phyloP scores from a whole-genome alignment of 345 rosid species.

The Streptanthus diversifolius region DNA sequence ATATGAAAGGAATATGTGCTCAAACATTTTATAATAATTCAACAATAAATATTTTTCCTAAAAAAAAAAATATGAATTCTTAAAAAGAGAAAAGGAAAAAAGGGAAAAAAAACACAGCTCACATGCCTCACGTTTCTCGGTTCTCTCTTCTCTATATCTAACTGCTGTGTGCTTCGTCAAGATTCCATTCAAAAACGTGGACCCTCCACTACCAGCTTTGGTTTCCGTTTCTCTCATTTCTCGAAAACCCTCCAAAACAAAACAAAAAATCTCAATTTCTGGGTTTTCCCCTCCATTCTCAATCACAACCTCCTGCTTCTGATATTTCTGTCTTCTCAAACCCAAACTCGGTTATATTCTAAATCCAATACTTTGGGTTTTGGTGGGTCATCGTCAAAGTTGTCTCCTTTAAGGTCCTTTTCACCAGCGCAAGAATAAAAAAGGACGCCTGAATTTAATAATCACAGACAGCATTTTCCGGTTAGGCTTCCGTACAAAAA shows the following conservation, averaged over 20 bases:
- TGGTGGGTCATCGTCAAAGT: constrained; percentile 31
- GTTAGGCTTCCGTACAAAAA: neutral
- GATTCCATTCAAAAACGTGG: constrained; percentile 30
- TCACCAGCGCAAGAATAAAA: neutral
- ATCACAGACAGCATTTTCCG: neutral
- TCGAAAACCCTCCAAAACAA: neutral
- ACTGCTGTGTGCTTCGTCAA: constrained; percentile 6
- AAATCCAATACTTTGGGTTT: neutral
- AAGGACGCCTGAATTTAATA: neutral
- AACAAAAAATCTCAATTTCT: neutral
- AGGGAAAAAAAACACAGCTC: neutral
- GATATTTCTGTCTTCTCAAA: neutral
- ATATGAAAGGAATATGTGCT: constrained; percentile 3
- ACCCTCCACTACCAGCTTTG: constrained; percentile 22
- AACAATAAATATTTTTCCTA: no score
- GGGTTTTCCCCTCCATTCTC: neutral
- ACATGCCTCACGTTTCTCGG: constrained; percentile 18
- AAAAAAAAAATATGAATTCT: neutral
- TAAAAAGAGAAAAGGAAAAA: neutral
- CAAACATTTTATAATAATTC: neutral
- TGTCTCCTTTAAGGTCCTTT: constrained; percentile 29
- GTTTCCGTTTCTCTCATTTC: constrained; percentile 17
- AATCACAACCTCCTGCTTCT: neutral
- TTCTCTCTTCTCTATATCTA: neutral
- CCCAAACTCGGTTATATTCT: neutral